These are phyloP conservation scores for Solanum pennellii DNA, from an alignment of 257 asterid genomes.

Conservation along the genomic window DNA sequence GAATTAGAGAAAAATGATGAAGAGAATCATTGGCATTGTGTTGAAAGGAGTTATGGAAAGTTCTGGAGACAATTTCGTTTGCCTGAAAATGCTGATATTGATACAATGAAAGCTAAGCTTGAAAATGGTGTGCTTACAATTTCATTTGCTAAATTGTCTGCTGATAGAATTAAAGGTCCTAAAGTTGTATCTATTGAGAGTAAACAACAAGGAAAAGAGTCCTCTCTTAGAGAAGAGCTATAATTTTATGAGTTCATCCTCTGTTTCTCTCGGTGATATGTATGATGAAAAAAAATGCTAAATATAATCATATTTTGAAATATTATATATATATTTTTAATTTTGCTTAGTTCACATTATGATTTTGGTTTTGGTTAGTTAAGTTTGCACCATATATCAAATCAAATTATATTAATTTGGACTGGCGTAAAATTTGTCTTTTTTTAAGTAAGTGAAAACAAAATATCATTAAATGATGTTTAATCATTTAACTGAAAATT, in stretches of 20 bases:
- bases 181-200: conserved; percentile 3
- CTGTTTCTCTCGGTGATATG: not conserved
- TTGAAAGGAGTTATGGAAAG: conserved; percentile 5
- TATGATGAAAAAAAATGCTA: no score
- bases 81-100: conserved; percentile 13
- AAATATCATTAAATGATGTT: no score
- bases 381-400: no score
- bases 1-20: not conserved
- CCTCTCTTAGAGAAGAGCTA: not conserved
- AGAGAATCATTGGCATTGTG: conserved; percentile 10
- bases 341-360: no score
- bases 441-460: no score
- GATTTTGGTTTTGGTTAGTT: no score
- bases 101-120: conserved; percentile 6
- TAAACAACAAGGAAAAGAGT: not conserved
- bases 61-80: conserved; percentile 20
- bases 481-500: no score
- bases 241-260: not conserved
- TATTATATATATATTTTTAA: no score
- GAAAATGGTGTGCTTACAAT: conserved; percentile 16
- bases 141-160: conserved; percentile 7
- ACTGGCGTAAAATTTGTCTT: accelerated
- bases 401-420: no score
- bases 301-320: no score
- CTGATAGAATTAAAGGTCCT: conserved; percentile 4